A percentile compares a stretch with the other conserved stretches of the same genome.
phyloP scores from a whole-genome alignment of 192 early-diverging fungal species.

The Coemansia sp. region DNA sequence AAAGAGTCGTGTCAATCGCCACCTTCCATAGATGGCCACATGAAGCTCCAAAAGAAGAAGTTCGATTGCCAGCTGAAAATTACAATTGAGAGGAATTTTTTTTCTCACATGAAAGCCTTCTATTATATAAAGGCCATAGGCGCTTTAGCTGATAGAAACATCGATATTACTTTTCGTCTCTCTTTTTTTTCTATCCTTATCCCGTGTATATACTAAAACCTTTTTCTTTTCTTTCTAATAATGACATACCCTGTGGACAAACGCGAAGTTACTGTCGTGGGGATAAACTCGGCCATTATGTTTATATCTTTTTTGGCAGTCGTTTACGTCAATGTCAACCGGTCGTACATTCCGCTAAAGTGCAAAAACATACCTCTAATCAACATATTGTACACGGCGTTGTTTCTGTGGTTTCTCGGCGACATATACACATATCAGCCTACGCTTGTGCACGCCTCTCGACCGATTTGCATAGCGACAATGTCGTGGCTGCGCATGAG shows the following conservation, averaged over 20 bases:
- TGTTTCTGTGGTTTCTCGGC: conserved; percentile 43
- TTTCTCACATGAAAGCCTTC: neutral
- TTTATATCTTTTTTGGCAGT: conserved; percentile 18
- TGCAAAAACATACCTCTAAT: conserved; percentile 53
- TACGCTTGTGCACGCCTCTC: conserved; percentile 23
- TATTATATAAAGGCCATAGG: neutral
- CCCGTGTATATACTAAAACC: neutral
- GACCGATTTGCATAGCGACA: conserved; percentile 32
- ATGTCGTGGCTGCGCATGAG: conserved; percentile 53
- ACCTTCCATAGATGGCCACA: neutral
- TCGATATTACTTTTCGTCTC: neutral
- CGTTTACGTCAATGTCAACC: conserved; percentile 33
- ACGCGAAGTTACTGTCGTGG: conserved; percentile 37
- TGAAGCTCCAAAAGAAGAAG: neutral
- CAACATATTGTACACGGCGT: conserved; percentile 25
- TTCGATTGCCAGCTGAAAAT: conserved; percentile 6
- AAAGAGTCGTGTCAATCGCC: neutral
- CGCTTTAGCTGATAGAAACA: neutral
- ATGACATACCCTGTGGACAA: conserved; percentile 9
- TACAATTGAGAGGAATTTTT: neutral
- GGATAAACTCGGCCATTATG: conserved; percentile 32
- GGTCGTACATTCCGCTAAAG: conserved; percentile 39
- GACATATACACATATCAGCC: conserved; percentile 50
- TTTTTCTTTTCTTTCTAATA: neutral
- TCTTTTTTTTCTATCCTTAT: neutral